A percentile compares a stretch with the other conserved stretches of the same genome.
Conservation (phyloP, 2,329 filamentous ascomycete species). For the Aureobasidium subglaciale region DNA sequence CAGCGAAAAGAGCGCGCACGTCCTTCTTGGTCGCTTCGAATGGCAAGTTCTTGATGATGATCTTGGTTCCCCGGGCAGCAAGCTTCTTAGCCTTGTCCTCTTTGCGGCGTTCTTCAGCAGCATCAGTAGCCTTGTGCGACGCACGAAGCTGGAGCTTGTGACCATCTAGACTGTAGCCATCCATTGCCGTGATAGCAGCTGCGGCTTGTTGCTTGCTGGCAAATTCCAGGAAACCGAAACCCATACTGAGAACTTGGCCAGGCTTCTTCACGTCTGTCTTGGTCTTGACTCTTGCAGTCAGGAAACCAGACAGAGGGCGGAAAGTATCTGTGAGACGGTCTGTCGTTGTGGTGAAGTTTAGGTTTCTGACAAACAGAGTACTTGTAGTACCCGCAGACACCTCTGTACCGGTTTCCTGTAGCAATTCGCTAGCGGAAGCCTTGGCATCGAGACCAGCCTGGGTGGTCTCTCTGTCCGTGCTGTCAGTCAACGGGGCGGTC, state of each 20-base stretch:
- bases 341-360: slow-evolving; percentile 85
- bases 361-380: slow-evolving; percentile 86
- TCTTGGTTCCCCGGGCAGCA: slow-evolving; percentile 73
- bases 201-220: slow-evolving; percentile 68
- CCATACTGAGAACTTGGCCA: slow-evolving; percentile 87
- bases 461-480: slow-evolving; percentile 27
- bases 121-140: slow-evolving; percentile 80
- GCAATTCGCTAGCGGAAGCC: slow-evolving; percentile 60
- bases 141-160: slow-evolving; percentile 79
- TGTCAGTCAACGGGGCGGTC: slow-evolving; percentile 22
- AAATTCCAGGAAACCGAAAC: slow-evolving; percentile 93
- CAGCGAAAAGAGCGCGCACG: slow-evolving; percentile 73
- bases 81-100: slow-evolving; percentile 78
- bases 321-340: slow-evolving; percentile 70
- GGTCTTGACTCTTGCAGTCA: slow-evolving; percentile 85
- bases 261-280: slow-evolving; percentile 88
- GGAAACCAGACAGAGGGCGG: slow-evolving; percentile 74
- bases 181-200: slow-evolving; percentile 75
- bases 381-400: slow-evolving; percentile 48
- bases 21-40: slow-evolving; percentile 95
- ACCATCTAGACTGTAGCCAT: slow-evolving; percentile 78
- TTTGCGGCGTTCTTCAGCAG: slow-evolving; percentile 75
- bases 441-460: slow-evolving; percentile 40
- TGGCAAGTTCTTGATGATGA: slow-evolving; percentile 96
- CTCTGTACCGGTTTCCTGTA: slow-evolving; percentile 45